A percentile compares a stretch with the other conserved stretches of the same genome.
Evolutionary conservation across 2,329 filamentous ascomycete genomes (phyloP).

Genomic region (Fusarium sp.): DNA sequence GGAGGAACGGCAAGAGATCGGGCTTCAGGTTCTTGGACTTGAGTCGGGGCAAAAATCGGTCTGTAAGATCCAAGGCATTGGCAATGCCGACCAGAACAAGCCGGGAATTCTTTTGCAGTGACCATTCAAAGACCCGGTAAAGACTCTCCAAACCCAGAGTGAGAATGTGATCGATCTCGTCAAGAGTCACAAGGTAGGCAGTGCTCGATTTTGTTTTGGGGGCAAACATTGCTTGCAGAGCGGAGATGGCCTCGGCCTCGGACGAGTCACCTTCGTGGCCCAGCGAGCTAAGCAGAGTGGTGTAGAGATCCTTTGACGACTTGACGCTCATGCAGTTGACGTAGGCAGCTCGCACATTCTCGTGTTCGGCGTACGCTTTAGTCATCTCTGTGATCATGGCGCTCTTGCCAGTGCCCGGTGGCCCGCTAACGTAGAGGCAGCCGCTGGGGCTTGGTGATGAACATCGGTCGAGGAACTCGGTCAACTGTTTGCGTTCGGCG

Average conservation of each 20-base stretch:
- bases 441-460: conserved; percentile 73
- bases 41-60: conserved; percentile 91
- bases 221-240: conserved; percentile 78
- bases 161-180: conserved; percentile 95
- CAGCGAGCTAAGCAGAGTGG: conserved; percentile 79
- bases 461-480: conserved; percentile 74
- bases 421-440: conserved; percentile 94
- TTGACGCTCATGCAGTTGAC: conserved; percentile 99
- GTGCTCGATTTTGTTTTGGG: conserved; percentile 66
- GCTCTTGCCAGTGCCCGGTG: conserved; percentile 96
- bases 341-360: conserved; percentile 76
- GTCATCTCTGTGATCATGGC: conserved; percentile 89
- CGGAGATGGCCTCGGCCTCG: conserved; percentile 75
- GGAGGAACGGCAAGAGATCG: conserved; percentile 88
- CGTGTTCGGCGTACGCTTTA: conserved; percentile 63
- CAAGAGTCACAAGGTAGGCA: conserved; percentile 86
- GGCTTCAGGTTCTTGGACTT: conserved; percentile 95
- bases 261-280: conserved; percentile 68
- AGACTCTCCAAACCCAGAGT: conserved; percentile 89
- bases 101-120: conserved; percentile 81
- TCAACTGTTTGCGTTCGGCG: conserved; percentile 72
- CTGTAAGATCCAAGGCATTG: conserved; percentile 94
- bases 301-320: conserved; percentile 85
- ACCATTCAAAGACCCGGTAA: conserved; percentile 97
- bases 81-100: conserved; percentile 92